Percentiles rank a stretch among this genome's conserved stretches.
These are phyloP conservation scores for Cucumis sativus DNA, from an alignment of 306 rosid species.

Conservation along the genomic window DNA sequence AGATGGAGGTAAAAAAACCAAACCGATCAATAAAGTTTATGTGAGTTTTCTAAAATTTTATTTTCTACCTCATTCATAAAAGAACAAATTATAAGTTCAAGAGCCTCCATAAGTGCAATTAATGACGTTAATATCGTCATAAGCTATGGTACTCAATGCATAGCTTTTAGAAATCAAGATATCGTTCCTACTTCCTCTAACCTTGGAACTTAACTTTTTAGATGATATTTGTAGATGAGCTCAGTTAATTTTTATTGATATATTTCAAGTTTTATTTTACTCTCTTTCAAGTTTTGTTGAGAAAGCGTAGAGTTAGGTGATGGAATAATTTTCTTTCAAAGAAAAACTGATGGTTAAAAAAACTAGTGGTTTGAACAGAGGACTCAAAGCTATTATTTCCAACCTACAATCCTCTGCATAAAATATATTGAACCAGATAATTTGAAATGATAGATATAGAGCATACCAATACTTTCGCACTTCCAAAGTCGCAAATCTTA, in stretches of 20 bases:
- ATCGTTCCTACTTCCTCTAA: neutral
- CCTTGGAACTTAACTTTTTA: neutral
- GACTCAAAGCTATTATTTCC: neutral
- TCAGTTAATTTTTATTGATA: neutral
- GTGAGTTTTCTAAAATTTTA: neutral
- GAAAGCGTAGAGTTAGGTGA: neutral
- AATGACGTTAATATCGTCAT: neutral
- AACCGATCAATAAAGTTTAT: neutral
- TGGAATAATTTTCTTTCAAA: neutral
- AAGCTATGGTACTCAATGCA: neutral
- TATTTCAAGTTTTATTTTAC: neutral
- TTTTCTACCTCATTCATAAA: neutral
- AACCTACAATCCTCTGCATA: neutral
- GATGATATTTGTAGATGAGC: neutral
- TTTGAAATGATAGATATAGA: constrained; percentile 1
- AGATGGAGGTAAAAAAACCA: neutral
- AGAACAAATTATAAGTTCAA: neutral
- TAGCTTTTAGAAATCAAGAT: neutral
- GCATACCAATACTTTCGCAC: constrained; percentile 90
- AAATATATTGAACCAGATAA: neutral
- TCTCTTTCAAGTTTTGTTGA: neutral
- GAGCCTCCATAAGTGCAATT: neutral
- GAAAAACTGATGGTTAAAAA: neutral
- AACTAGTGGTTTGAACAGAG: neutral
- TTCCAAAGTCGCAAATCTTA: constrained; percentile 92